Evolutionary conservation across 78 protist genomes (phyloP), one percentile per base, ranked within the genome.

Genomic region (Acrasis kona): DNA sequence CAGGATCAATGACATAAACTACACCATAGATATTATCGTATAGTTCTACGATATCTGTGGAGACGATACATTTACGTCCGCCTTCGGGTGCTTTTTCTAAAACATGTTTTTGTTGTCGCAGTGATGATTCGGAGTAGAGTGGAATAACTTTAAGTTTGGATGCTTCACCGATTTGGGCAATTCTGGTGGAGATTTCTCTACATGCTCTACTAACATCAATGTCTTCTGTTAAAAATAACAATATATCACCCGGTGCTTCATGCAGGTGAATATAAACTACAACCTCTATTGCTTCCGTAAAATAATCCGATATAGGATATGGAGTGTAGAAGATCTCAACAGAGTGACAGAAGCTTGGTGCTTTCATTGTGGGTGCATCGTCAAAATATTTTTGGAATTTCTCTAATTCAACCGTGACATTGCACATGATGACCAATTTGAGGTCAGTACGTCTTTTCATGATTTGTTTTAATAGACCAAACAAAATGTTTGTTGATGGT

Each of bases 151-250:
- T 35, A 27, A 28, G 64, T n/a, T 50, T 19, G 19, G 61, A 50
- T n/a, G 19, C 19, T 50, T 50, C 61, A 67, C 64, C 35, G 10
- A 39, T 27, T 27, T 10, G 10, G 5, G 2, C 65, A 9, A 75
- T 2, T 71, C 5, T 12, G 9, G 2, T 2, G 1, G 64, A 86
- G 68, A 89, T 84, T 7, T 89, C 93, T 4, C 0, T 12, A 10
- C 42, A 0, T 10, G 65, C n/a, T 38, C 69, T 9, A 65, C 4
- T 10, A 87, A 41, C 2, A 50, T 78, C 91, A 41, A 91, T 87
- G 2, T 85, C 93, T 7, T 92, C 93, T 0, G 93, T 84, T 19
- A 89, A 73, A 69, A 89, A 89, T 30, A 74, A 82, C 5, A 89
- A 78, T 7, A 88, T 40, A 39, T 89, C 92, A 0, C 93, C 93